phyloP scores from a whole-genome alignment of 2,329 filamentous ascomycete species.

The Tolypocladium tropicale region DNA sequence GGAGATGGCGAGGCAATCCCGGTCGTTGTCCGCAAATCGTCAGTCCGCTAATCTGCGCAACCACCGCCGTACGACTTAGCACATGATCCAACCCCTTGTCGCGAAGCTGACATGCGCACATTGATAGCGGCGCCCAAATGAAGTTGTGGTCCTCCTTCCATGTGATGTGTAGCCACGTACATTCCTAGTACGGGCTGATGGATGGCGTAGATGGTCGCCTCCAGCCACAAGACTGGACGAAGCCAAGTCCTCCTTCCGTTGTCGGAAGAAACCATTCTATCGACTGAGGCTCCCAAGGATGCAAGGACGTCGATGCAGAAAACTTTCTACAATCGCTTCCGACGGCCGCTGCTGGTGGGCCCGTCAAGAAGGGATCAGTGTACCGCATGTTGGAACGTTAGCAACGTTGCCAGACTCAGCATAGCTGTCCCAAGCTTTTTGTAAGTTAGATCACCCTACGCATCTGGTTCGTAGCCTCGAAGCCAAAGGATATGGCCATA shows the following conservation, averaged over 20 bases:
- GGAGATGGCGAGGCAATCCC: not conserved
- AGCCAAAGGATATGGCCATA: not conserved
- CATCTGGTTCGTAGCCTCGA: not conserved
- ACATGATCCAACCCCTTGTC: not conserved
- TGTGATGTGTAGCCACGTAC: not conserved
- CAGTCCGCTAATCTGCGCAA: not conserved
- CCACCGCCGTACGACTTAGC: not conserved
- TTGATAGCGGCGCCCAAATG: not conserved
- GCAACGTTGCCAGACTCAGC: slow-evolving; percentile 6
- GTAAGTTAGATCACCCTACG: no score
- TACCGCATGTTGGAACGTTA: not conserved
- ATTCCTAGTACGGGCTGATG: not conserved
- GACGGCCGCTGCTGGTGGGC: not conserved
- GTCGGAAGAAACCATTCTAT: not conserved
- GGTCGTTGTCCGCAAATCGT: not conserved
- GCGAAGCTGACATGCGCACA: not conserved
- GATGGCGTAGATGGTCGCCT: not conserved
- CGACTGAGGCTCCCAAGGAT: not conserved
- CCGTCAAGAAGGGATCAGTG: not conserved
- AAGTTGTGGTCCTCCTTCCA: not conserved
- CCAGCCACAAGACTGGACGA: not conserved
- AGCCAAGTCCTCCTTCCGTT: not conserved
- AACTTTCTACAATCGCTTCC: no score
- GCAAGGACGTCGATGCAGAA: not conserved
- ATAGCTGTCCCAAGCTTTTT: not conserved